A percentile compares a stretch with the other conserved stretches of the same genome.
phyloP scores from a whole-genome alignment of 768 basidiomycete genomes.

The Hydnomerulius pinastri region DNA sequence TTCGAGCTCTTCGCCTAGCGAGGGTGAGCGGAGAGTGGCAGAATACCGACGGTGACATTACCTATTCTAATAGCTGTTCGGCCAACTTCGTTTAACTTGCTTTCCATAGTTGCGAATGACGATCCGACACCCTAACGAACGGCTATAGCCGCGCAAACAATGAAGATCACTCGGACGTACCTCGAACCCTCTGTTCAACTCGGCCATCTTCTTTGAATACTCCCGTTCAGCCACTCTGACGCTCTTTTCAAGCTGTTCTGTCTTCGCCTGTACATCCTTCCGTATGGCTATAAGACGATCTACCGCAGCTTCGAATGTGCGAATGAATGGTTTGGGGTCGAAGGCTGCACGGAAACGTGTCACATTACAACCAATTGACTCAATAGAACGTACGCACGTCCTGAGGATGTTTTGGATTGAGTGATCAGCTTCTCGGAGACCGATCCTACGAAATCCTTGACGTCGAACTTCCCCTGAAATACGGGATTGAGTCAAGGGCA shows the following conservation, averaged over 20 bases:
- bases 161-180: constrained; percentile 43
- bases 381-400: constrained; percentile 57
- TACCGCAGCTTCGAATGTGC: constrained; percentile 88
- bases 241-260: constrained; percentile 90
- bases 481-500: constrained; percentile 9
- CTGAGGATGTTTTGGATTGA: constrained; percentile 80
- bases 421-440: constrained; percentile 87
- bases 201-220: constrained; percentile 92
- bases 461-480: constrained; percentile 82
- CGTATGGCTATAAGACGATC: constrained; percentile 85
- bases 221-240: constrained; percentile 88
- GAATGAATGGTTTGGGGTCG: constrained; percentile 89
- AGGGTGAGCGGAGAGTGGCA: constrained; percentile 7
- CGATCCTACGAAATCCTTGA: constrained; percentile 84
- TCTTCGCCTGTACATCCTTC: constrained; percentile 87
- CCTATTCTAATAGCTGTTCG: constrained; percentile 94
- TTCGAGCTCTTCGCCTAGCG: constrained; percentile 89
- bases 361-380: neutral
- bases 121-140: constrained; percentile 73
- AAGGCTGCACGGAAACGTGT: constrained; percentile 59
- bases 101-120: constrained; percentile 89
- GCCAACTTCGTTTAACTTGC: constrained; percentile 89
- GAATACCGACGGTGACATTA: constrained; percentile 30
- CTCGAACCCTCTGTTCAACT: constrained; percentile 92
- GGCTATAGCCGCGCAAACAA: neutral